These are phyloP conservation scores for Coemansia sp. DNA, from an alignment of 192 early-diverging fungal species.

Conservation along the genomic window DNA sequence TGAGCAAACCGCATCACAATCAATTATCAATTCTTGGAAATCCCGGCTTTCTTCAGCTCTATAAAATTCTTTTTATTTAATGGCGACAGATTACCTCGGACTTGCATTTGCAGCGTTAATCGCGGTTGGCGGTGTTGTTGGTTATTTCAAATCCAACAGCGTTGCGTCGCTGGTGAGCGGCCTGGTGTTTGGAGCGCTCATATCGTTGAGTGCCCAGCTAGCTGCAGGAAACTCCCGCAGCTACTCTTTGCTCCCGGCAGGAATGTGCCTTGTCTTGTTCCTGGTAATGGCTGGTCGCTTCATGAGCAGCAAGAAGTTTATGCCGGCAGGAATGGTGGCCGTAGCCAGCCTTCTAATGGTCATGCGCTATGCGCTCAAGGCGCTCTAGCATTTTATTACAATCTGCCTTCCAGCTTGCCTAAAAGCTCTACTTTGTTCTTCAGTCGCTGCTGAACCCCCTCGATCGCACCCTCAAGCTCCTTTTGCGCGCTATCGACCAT, in stretches of 20 bases:
- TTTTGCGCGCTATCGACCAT: conserved; percentile 43
- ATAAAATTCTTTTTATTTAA: conserved; percentile 1
- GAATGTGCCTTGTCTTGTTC: conserved; percentile 29
- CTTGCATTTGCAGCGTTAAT: conserved; percentile 33
- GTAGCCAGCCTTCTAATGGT: conserved; percentile 30
- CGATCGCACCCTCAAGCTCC: conserved; percentile 42
- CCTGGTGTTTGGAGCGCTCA: conserved; percentile 36
- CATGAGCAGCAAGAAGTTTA: conserved; percentile 40
- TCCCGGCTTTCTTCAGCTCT: conserved; percentile 20
- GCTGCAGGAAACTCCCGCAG: conserved; percentile 18
- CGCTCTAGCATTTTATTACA: conserved; percentile 6
- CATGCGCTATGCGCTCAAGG: conserved; percentile 23
- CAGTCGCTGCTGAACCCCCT: conserved; percentile 39
- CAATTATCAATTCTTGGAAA: conserved; percentile 23
- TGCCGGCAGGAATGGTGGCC: conserved; percentile 47
- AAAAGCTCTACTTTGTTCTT: conserved; percentile 31
- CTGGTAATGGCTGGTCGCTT: conserved; percentile 45
- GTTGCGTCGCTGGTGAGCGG: conserved; percentile 40
- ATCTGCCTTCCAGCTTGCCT: conserved; percentile 26
- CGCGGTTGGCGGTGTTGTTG: conserved; percentile 36
- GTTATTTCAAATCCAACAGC: conserved; percentile 42
- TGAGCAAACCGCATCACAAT: not conserved
- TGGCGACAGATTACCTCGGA: conserved; percentile 28
- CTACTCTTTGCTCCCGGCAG: conserved; percentile 25
- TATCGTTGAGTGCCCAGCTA: conserved; percentile 31